Evolutionary conservation across 1,284 basidiomycete genomes (phyloP), one percentile per base, ranked within the genome.

Genomic region (Tetrapyrgos nigripes): DNA sequence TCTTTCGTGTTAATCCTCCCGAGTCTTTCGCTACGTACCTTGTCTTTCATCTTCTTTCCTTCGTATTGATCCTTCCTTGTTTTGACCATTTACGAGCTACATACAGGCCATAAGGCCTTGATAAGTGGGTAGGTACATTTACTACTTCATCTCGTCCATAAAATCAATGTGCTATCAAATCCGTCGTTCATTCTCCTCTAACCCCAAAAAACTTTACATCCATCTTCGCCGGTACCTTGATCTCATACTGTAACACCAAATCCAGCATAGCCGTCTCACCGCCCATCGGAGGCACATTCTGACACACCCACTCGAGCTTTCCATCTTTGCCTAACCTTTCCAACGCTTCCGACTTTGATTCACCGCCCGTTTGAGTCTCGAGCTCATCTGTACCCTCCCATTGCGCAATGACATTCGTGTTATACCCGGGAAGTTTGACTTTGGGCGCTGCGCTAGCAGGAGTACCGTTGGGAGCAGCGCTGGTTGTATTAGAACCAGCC

Each of bases 211-310:
- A 50, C 26, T 8, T 6, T n/a, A 50, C 37, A 40, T 6, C 17
- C 37, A 31, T 50, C 31, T 50, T 50, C 14, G 27, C 24, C 10
- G 48, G 48, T 13, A 50, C 27, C 14, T n/a, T 14, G 31, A 50
- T 31, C 21, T 50, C 48, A 28, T 31, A 50, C 48, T 50, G 48
- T 17, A 50, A 29, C 24, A 50, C 48, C 48, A 50, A 31, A 50
- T 50, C 31, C n/a, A 29, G 28, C 13, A 13, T 50, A 14, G 27
- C n/a, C n/a, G n/a, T n/a, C n/a, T n/a, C n/a, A n/a, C n/a, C n/a
- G n/a, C n/a, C n/a, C n/a, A n/a, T 9, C 48, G 28, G 48, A 10
- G 48, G 26, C 17, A 28, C 26, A 10, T 29, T 21, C 48, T n/a
- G 14, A 31, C 48, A 50, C 19, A 50, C 17, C 48, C 48, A 50